Evolutionary conservation across 2,329 filamentous ascomycete genomes (phyloP).

Genomic region (Pseudogymnoascus sp.): DNA sequence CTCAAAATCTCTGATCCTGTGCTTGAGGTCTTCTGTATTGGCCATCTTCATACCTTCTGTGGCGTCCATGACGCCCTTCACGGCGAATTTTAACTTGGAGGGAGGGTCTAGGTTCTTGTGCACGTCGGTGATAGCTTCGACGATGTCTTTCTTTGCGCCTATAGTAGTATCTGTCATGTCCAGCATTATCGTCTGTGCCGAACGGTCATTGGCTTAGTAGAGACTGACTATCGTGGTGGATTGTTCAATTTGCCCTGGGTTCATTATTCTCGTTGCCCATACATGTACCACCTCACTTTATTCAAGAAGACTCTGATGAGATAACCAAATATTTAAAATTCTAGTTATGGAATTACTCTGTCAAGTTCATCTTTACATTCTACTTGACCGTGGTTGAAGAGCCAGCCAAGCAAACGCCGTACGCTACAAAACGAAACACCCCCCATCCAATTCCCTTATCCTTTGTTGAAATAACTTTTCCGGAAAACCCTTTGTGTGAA

Average conservation of each 20-base stretch:
- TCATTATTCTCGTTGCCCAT: not conserved
- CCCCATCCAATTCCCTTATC: slow-evolving; percentile 9
- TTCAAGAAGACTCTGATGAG: not conserved
- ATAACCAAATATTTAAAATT: not conserved
- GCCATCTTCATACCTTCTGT: not conserved
- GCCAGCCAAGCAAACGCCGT: slow-evolving; percentile 31
- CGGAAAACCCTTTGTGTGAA: slow-evolving; percentile 21
- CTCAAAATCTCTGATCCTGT: not conserved
- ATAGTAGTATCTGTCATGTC: too few relatives aligned
- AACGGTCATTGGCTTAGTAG: not conserved
- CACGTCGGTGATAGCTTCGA: too few relatives aligned
- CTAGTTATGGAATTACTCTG: slow-evolving; percentile 7
- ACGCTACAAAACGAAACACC: slow-evolving; percentile 26
- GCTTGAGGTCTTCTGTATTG: not conserved
- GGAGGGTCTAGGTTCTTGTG: not conserved
- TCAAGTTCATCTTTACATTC: slow-evolving; percentile 18
- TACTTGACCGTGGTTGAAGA: slow-evolving; percentile 34
- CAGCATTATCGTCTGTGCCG: not conserved
- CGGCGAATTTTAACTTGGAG: not conserved
- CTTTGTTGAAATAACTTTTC: slow-evolving; percentile 31
- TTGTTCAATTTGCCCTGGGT: not conserved
- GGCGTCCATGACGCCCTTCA: not conserved
- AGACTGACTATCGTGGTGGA: not conserved
- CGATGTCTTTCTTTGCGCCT: too few relatives aligned
- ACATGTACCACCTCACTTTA: not conserved